Evolutionary conservation across 2,329 filamentous ascomycete species (phyloP), one percentile per base, ranked within the genome.

Genomic region (Trichophyton mentagrophytes): DNA sequence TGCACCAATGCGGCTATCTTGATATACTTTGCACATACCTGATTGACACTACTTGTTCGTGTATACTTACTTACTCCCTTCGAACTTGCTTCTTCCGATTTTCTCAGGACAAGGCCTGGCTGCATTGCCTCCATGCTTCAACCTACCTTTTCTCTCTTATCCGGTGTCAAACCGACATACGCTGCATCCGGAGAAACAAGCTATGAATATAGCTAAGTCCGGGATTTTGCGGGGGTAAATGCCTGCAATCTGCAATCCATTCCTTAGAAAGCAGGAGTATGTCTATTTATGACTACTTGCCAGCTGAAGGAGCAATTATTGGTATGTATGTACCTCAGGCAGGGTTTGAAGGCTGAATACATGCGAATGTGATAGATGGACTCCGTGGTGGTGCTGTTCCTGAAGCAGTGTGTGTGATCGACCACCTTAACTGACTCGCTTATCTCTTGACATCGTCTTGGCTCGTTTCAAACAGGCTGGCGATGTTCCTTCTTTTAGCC

Each of bases 371-470:
- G 46, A 51, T 51, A 27, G 46, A 51, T 51, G 20, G 11, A 13
- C 20, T 51, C 22, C 17, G 3, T 11, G 9, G 3, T 11, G 9
- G 7, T 47, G 9, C 20, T 51, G 27, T 55, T 33, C 27, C 27
- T 53, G 49, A 53, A 46, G 46, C 13, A 51, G 25, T 33, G 17
- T 20, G 30, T n/a, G 33, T 55, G 51, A 55, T 55, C 51, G 51
- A 55, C 51, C 27, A n/a, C n/a, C 51, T 55, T 55, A 55, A 55
- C 51, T 55, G 51, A 55, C 51, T 55, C 51, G 27, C 51, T 55
- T 55, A 55, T 55, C 51, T 55, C 15, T n/a, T 44, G n/a, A 55
- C 27, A 9, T 55, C 51, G 51, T 11, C 51, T 55, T 55, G 51
- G 51, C 51, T 55, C 27, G 51, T 55, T 55, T 55, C 51, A 55